Base-by-base conservation (phyloP, 768 basidiomycete species). In the Strobilomyces echinocephalus region DNA sequence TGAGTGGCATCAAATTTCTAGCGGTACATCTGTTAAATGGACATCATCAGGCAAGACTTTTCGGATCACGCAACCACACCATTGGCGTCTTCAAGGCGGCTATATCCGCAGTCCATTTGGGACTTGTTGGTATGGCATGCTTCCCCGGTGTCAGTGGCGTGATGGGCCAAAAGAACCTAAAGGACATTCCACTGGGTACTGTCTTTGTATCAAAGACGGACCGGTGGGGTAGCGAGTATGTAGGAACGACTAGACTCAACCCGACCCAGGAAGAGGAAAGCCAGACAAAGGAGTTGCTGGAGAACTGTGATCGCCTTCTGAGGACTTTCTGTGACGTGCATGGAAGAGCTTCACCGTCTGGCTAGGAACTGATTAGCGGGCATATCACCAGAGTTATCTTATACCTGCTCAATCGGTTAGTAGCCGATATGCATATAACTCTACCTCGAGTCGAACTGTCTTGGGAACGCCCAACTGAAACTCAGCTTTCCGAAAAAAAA, bases 1-100 rank as follows among this genome's bases (percentile, higher is more conserved):
- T 88, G 62, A 58, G 87, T 71, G 15, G 61, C 34, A 26, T 40
- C 18, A 51, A 49, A 20, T 35, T 20, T 45, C 34, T 43, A 3
- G n/a, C 16, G 12, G 30, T 35, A 10, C 5, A 44, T 30, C 49
- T n/a, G 15, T 30, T 63, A 43, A 58, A 40, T 48, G 16, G 20
- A n/a, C 41, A 21, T 36, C 26, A 26, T 4, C 59, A 92, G 90
- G 87, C 76, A 30, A 87, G 91, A 16, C 64, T 79, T 21, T 63
- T 84, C 31, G 88, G 87, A 51, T 91, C 88, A 3, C 74, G 74
- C 2, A 71, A 87, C 61, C 88, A 89, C 59, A 72, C 82, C 14
- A 86, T 90, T 44, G 60, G 65, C 0, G 65, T 82, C 8, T 80
- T 76, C 70, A 84, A 84, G 62, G 84, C 83, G 10, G 85, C 90